Evolutionary conservation across 257 asterid species (phyloP).

Genomic region (Marsdenia floribunda): DNA sequence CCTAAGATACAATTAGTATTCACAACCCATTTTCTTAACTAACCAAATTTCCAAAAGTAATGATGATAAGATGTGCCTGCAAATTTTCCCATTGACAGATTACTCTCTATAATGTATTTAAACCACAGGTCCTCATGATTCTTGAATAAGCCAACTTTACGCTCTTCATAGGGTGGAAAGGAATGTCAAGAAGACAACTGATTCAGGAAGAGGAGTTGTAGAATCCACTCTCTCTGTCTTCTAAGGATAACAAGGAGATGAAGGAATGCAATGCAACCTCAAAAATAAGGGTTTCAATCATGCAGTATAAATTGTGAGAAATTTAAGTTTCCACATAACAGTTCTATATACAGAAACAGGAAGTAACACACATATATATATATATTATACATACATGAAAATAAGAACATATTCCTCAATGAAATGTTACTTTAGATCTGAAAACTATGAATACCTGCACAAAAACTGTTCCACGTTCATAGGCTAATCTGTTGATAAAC

Average conservation of each 20-base stretch:
- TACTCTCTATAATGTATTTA: not conserved
- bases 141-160: not conserved
- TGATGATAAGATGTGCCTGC: not conserved
- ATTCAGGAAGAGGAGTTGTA: not conserved
- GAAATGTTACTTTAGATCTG: not conserved
- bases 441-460: slow-evolving; percentile 52
- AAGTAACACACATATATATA: too few species aligned
- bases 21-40: not conserved
- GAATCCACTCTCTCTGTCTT: not conserved
- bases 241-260: not conserved
- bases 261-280: not conserved
- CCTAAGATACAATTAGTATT: not conserved
- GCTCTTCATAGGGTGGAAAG: not conserved
- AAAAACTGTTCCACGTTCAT: slow-evolving; percentile 85
- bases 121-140: not conserved
- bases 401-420: not conserved
- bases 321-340: not conserved
- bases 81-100: not conserved
- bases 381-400: too few species aligned
- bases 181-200: not conserved
- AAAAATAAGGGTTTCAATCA: not conserved
- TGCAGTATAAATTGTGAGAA: not conserved
- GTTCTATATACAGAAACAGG: not conserved
- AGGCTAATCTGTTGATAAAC: slow-evolving; percentile 80
- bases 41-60: not conserved